Base-by-base conservation (phyloP, 331 rosid genomes). In the Erythrophleum ivorense region DNA sequence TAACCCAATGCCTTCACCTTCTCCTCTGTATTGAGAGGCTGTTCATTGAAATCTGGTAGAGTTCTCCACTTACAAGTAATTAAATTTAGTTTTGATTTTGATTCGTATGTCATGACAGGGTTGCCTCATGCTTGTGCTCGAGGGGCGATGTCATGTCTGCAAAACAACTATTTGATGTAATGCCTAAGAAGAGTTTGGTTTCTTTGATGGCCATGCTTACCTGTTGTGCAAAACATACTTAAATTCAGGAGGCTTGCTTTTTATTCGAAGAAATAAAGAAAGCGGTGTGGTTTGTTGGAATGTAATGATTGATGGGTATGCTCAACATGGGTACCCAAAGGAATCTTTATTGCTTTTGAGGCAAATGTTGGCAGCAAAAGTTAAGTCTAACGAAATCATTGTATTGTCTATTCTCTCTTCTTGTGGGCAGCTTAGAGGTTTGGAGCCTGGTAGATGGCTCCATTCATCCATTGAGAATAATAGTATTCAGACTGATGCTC, bases 211-310 rank as follows among this genome's bases (percentile, higher is more conserved):
- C 97, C 0, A 91, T 91, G 95, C 86, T 95, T 52, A 88, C 91
- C 4, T 91, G 95, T 66, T 91, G 88, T 16, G 87, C 89, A 1
- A 92, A 85, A 80, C 81, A 80, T 7, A 94, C 97, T 66, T 79
- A 83, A 84, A 84, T 95, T 11, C 73, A 67, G 1, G 90, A 88
- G 92, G 97, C 97, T 3, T 71, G 86, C 34, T 36, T 36, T 66
- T 77, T 93, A 86, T 91, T 95, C 57, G 87, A 90, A 5, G 92
- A 75, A 6, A 87, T 91, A 89, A 21, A 21, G 86, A 86, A 41
- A 87, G 78, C 55, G 97, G 93, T 80, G 90, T 86, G 77, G 92
- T 93, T 69, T 91, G 94, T 79, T 95, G 97, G 98, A 95, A 95
- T 45, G 97, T 91, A 87, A 95, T 93, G 92, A 90, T 91, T 72